These are phyloP conservation scores for Colletotrichum tanaceti DNA, from an alignment of 2,329 filamentous ascomycete genomes.

Conservation along the genomic window DNA sequence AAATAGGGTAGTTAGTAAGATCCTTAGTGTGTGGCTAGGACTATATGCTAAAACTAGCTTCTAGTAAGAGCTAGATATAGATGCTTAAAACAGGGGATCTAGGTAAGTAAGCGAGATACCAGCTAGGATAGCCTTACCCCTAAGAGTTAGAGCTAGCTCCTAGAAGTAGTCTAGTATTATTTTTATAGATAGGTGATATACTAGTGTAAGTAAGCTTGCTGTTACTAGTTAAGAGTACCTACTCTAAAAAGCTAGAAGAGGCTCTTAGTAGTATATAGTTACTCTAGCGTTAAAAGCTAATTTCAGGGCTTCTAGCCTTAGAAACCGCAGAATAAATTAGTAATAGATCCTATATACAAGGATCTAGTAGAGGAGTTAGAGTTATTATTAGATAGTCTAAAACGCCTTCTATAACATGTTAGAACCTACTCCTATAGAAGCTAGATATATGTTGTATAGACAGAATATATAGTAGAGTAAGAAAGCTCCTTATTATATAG, in stretches of 20 bases:
- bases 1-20: not conserved
- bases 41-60: not conserved
- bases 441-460: too few relatives aligned
- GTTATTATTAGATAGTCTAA: too few relatives aligned
- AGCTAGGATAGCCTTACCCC: not conserved
- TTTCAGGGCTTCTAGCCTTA: not conserved
- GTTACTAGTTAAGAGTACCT: not conserved
- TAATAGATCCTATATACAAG: not conserved
- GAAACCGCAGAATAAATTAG: not conserved
- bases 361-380: too few relatives aligned
- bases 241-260: not conserved
- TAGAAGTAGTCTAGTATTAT: not conserved
- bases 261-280: not conserved
- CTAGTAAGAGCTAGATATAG: too few relatives aligned
- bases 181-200: not conserved
- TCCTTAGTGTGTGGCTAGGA: not conserved
- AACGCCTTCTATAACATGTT: too few relatives aligned
- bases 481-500: too few relatives aligned
- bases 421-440: too few relatives aligned
- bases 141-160: not conserved
- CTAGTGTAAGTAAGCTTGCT: not conserved
- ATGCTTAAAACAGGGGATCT: too few relatives aligned
- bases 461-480: too few relatives aligned
- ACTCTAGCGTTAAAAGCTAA: not conserved
- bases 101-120: too few relatives aligned